phyloP scores from a whole-genome alignment of 2,329 filamentous ascomycete species.

The Hymenoscyphus scutula region DNA sequence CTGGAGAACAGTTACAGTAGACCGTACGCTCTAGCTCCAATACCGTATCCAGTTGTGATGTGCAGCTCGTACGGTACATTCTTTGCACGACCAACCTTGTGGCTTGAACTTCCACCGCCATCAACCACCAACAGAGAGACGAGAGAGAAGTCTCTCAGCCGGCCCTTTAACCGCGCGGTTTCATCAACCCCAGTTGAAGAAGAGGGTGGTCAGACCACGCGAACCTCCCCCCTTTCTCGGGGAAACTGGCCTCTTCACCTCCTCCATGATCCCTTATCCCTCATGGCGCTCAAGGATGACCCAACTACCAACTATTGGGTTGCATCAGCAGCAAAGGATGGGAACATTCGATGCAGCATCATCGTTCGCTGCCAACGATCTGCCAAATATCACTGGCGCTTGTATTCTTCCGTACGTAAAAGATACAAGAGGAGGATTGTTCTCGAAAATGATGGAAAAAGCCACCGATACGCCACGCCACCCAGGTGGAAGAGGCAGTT shows the following conservation, averaged over 20 bases:
- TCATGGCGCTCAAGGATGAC: constrained; percentile 1
- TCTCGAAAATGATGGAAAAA: not conserved
- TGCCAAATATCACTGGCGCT: not conserved
- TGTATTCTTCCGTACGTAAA: not conserved
- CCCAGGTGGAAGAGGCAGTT: not conserved
- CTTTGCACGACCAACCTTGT: not conserved
- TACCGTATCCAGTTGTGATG: not conserved
- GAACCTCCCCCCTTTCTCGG: not conserved
- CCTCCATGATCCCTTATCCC: not conserved
- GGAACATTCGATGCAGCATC: not conserved
- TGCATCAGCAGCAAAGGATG: not conserved
- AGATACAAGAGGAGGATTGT: not conserved
- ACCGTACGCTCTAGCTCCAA: no score
- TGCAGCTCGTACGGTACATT: constrained; percentile 2
- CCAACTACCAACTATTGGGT: not conserved
- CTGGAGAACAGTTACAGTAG: no score
- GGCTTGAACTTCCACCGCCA: not conserved
- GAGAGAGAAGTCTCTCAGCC: not conserved
- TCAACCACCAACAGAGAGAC: constrained; percentile 1
- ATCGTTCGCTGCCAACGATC: not conserved
- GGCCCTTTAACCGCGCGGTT: constrained; percentile 1
- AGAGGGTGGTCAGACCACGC: not conserved
- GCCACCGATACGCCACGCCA: constrained; percentile 3
- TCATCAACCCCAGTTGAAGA: not conserved
- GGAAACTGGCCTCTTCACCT: not conserved